Evolutionary conservation across 192 early-diverging fungal genomes (phyloP).

Genomic region (Podila epicladia): DNA sequence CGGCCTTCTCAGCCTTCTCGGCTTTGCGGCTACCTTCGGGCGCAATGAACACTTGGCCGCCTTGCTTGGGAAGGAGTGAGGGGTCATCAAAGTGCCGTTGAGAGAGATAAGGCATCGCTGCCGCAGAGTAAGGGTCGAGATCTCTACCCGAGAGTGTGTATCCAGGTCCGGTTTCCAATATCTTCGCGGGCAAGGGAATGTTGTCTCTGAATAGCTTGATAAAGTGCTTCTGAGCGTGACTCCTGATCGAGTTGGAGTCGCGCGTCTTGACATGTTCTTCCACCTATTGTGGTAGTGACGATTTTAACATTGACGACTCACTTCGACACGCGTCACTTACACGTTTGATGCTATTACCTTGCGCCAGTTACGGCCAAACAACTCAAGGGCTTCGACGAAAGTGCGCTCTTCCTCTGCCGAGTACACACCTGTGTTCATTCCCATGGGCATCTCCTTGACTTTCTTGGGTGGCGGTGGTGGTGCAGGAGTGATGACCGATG

Average conservation of each 20-base stretch:
- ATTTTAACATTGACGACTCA: background rate
- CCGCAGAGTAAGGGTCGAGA: slow-evolving; percentile 90
- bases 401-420: slow-evolving; percentile 76
- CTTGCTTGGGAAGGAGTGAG: slow-evolving; percentile 20
- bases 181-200: slow-evolving; percentile 84
- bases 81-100: slow-evolving; percentile 40
- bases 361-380: slow-evolving; percentile 86
- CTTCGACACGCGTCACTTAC: too few relatives aligned
- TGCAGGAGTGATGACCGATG: slow-evolving; percentile 26
- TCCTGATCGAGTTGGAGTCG: slow-evolving; percentile 84
- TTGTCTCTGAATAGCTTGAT: slow-evolving; percentile 89
- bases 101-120: slow-evolving; percentile 81
- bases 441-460: slow-evolving; percentile 55
- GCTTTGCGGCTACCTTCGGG: slow-evolving; percentile 19
- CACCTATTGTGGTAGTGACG: slow-evolving; percentile 48
- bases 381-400: slow-evolving; percentile 82
- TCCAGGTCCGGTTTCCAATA: slow-evolving; percentile 73
- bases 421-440: slow-evolving; percentile 78
- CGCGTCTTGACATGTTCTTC: slow-evolving; percentile 80
- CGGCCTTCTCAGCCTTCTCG: slow-evolving; percentile 33
- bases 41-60: slow-evolving; percentile 34
- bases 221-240: slow-evolving; percentile 93
- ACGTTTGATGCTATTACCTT: slow-evolving; percentile 56
- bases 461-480: slow-evolving; percentile 54
- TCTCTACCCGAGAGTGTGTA: slow-evolving; percentile 88